Base-by-base conservation (phyloP, 345 rosid species). In the Eucalyptus pauciflora region DNA sequence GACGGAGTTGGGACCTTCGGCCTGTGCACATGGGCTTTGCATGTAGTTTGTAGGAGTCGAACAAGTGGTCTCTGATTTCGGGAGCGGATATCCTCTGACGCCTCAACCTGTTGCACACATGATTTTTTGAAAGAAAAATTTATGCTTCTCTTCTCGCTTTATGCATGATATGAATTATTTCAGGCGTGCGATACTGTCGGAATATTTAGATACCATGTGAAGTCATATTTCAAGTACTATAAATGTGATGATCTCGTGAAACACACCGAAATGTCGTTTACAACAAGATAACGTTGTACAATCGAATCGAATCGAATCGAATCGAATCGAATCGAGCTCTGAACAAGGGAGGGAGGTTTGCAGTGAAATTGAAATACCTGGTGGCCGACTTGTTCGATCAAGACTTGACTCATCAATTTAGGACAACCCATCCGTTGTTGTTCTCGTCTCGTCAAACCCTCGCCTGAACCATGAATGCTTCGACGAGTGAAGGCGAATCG, bases 181-280 rank as follows among this genome's bases (percentile, higher is more conserved):
- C 27, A 3, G 12, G 29, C 1, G 27, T 76, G 20, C 1, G 13
- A 41, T 3, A 10, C 15, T 1, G 3, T n/a, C n/a, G 14, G 4
- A 64, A n/a, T 14, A n/a, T n/a, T 7, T 64, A 29, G 7, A 14
- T 64, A 64, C 16, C 69, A 69, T 37, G 1, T 9, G 13, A 33
- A 69, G 13, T 33, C 80, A 69, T 69, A 3, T 17, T 69, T 69
- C 45, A 2, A 71, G 24, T 16, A 17, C 48, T 41, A 20, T 22
- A 41, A 41, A 76, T 76, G 85, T 15, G 7, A 10, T 20, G 8
- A 20, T 76, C 85, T 7, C 29, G 24, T 6, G 45, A 33, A 33
- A 67, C 43, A 31, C 41, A 4, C 43, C 11, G 5, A 31, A 9
- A 3, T 9, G 10, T 71, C 7, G 11, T 18, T 33, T 33, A 3